Base-by-base conservation (phyloP, 768 basidiomycete genomes). In the Podaxis pistillaris region DNA sequence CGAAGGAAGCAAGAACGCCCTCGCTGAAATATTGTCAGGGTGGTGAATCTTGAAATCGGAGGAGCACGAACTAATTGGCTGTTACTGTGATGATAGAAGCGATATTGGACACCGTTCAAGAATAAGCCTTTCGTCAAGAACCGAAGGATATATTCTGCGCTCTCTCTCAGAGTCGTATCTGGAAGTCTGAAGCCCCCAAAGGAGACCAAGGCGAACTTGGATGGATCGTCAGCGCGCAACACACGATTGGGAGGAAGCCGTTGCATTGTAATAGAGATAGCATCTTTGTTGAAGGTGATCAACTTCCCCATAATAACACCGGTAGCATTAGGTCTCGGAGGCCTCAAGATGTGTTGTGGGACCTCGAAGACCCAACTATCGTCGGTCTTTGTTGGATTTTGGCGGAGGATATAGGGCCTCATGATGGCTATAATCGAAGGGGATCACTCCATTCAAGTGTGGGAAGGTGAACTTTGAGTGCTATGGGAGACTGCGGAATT, bases 51-150 rank as follows among this genome's bases (percentile, higher is more conserved):
- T 17, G 15, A 6, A 22, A 30, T 56, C 0, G 46, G 11, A 28
- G 47, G 12, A 19, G 12, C 8, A 72, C 78, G 11, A 64, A 87
- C 86, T 69, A 89, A 67, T 65, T 90, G 88, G 63, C 86, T 89
- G 68, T 89, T 88, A 46, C 88, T 88, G 62, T 90, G 88, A 60
- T 85, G 84, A 63, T 87, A 89, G 69, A 89, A 89, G 1, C 87
- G 82, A 69, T 88, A 88, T 65, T 88, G 83, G 0, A 79, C 70
- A 0, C 76, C 78, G 64, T 89, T 88, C 66, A 88, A 66, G 66
- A 81, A 81, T 1, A 90, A 62, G 0, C 88, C 88, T 0, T 75
- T 73, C 63, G 79, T 81, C 71, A 88, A 76, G 63, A 89, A 68
- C 36, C 84, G 77, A 19, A 73, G 67, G 49, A 88, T 81, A 65